Evolutionary conservation across 2,329 filamentous ascomycete species (phyloP).

Genomic region (Penicillium sp.): DNA sequence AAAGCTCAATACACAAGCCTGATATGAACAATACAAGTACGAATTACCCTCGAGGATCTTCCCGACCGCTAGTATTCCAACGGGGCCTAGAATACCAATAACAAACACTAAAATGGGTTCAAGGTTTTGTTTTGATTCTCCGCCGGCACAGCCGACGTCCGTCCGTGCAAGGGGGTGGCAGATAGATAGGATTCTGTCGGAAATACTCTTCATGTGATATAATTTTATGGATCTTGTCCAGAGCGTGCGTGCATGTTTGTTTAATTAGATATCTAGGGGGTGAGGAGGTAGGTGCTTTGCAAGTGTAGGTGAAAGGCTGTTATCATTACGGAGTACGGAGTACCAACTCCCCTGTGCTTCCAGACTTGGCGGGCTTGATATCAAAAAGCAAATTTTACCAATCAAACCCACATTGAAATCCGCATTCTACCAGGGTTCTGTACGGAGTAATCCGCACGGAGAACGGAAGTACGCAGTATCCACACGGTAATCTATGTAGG

Average conservation of each 20-base stretch:
- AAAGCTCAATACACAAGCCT: neutral
- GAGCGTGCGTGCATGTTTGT: neutral
- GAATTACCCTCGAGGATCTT: neutral
- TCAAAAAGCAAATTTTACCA: neutral
- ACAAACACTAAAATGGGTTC: neutral
- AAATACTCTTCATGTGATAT: neutral
- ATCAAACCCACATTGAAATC: neutral
- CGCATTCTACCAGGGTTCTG: neutral
- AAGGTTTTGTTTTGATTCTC: conserved; percentile 17
- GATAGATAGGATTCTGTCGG: neutral
- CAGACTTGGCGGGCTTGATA: neutral
- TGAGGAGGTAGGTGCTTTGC: neutral
- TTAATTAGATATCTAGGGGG: conserved; percentile 5
- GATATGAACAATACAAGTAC: neutral
- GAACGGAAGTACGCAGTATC: neutral
- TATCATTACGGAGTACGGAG: too few relatives aligned
- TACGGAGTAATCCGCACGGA: neutral
- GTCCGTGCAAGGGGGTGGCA: conserved; percentile 22
- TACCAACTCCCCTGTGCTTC: neutral
- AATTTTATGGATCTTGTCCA: neutral
- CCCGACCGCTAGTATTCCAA: conserved; percentile 8
- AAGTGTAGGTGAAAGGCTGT: neutral
- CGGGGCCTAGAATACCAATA: conserved; percentile 4
- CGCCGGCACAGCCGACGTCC: neutral
- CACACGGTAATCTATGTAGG: conserved; percentile 1